Conservation (phyloP, 352 stramenopile genomes). For the Pythium brachiatum region DNA sequence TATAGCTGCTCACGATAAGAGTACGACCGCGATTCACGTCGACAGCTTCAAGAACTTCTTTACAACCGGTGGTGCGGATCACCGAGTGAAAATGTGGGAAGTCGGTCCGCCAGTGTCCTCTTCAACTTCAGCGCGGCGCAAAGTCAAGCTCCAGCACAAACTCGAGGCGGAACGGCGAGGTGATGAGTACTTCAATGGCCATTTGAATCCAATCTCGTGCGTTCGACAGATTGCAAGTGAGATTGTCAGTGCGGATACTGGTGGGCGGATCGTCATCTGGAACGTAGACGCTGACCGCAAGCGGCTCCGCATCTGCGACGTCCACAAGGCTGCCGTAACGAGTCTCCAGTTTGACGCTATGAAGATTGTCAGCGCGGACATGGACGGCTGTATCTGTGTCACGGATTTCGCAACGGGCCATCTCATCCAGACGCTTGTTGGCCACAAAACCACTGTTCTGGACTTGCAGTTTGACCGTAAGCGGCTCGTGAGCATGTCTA, state of each 20-base stretch:
- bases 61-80: conserved; percentile 55
- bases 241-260: conserved; percentile 69
- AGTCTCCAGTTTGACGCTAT: conserved; percentile 79
- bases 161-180: conserved; percentile 38
- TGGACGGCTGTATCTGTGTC: conserved; percentile 57
- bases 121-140: conserved; percentile 29
- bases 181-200: conserved; percentile 50
- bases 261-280: conserved; percentile 62
- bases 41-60: conserved; percentile 45
- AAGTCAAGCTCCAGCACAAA: conserved; percentile 30
- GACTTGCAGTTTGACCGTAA: conserved; percentile 78
- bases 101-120: conserved; percentile 24
- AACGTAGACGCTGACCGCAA: conserved; percentile 60
- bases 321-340: conserved; percentile 48
- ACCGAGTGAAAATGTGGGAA: conserved; percentile 65
- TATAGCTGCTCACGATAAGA: conserved; percentile 51
- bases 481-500: conserved; percentile 61
- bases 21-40: conserved; percentile 43
- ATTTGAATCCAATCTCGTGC: conserved; percentile 53
- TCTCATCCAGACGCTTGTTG: conserved; percentile 62
- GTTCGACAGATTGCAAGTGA: conserved; percentile 61
- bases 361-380: conserved; percentile 60
- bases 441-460: conserved; percentile 42
- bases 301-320: conserved; percentile 56
- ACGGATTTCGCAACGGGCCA: conserved; percentile 72